Evolutionary conservation across 2,329 filamentous ascomycete genomes (phyloP).

Genomic region (Penicillium psychrosexuale): DNA sequence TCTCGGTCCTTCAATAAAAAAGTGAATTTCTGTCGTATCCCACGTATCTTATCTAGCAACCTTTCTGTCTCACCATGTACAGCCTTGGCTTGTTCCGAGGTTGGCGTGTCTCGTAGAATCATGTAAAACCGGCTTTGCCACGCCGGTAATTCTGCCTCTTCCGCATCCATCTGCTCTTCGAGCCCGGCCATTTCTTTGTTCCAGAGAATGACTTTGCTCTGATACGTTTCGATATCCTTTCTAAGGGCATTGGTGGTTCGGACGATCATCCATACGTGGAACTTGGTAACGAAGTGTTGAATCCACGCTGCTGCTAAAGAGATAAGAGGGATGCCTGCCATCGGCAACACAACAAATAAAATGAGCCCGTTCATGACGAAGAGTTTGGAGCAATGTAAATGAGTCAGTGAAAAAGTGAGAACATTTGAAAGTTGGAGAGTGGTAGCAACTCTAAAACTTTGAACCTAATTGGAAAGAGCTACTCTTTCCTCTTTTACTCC

Average conservation of each 20-base stretch:
- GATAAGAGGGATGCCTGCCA: not conserved
- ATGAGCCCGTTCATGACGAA: not conserved
- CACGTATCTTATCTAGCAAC: accelerated
- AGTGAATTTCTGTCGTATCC: not conserved
- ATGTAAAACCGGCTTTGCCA: not conserved
- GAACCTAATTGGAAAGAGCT: not conserved
- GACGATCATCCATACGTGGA: not conserved
- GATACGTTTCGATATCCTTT: not conserved
- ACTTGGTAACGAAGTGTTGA: no score
- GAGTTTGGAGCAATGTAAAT: not conserved
- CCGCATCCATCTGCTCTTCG: not conserved
- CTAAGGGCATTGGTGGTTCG: not conserved
- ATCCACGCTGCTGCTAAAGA: not conserved
- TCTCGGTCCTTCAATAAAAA: not conserved
- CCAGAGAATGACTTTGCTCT: accelerated
- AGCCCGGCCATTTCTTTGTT: not conserved
- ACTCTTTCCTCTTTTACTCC: not conserved
- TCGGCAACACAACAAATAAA: not conserved
- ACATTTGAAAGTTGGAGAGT: not conserved
- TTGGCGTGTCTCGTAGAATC: not conserved
- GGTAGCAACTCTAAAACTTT: no score
- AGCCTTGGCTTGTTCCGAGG: not conserved
- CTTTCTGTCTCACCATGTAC: not conserved
- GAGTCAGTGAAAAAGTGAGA: not conserved
- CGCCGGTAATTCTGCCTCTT: not conserved